phyloP scores from a whole-genome alignment of 768 basidiomycete species.

The Rhizopogon rudus region DNA sequence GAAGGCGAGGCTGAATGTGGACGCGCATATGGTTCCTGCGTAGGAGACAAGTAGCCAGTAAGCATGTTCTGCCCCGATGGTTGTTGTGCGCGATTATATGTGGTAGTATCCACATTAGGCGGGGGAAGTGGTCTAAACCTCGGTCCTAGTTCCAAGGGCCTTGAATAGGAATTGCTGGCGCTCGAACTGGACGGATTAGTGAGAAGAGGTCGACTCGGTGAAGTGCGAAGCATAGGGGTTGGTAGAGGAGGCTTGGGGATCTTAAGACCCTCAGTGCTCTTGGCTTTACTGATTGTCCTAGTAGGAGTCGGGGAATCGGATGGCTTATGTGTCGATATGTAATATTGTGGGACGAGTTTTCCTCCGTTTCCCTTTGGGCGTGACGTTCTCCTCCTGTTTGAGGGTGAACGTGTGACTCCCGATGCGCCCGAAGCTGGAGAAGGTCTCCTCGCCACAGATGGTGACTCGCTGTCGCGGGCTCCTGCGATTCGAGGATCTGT shows the following conservation, averaged over 20 bases:
- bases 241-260: constrained; percentile 5
- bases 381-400: constrained; percentile 14
- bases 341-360: constrained; percentile 17
- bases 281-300: constrained; percentile 19
- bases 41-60: constrained; percentile 35
- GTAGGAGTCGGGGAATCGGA: constrained; percentile 30
- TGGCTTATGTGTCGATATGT: constrained; percentile 21
- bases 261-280: constrained; percentile 25
- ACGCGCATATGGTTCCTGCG: constrained; percentile 54
- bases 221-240: constrained; percentile 18
- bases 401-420: constrained; percentile 8
- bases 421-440: constrained; percentile 3
- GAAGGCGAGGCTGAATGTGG: constrained; percentile 53
- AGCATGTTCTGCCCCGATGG: constrained; percentile 14
- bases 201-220: constrained; percentile 27
- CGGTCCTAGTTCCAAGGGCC: constrained; percentile 16
- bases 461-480: constrained; percentile 15
- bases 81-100: constrained; percentile 10
- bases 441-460: constrained; percentile 6
- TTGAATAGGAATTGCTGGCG: constrained; percentile 8
- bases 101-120: constrained; percentile 17
- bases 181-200: constrained; percentile 12
- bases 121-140: constrained; percentile 23
- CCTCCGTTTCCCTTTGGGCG: constrained; percentile 19
- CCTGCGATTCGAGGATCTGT: constrained; percentile 1